Base-by-base conservation (phyloP, 2,329 filamentous ascomycete genomes). In the Hymenoscyphus fraxineus region DNA sequence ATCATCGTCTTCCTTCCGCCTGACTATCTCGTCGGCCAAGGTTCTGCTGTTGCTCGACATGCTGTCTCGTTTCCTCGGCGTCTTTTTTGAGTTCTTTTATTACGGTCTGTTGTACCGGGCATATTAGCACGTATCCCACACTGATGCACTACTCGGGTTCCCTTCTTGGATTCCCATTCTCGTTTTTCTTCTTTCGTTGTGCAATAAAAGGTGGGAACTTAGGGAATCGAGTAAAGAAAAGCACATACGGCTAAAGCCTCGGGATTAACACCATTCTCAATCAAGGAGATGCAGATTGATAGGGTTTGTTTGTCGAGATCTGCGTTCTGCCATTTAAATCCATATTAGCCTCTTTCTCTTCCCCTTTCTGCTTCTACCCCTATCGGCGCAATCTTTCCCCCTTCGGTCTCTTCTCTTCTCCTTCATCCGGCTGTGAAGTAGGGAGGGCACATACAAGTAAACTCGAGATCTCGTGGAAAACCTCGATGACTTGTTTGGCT, bases 191-290 rank as follows among this genome's bases (percentile, higher is more conserved):
- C 4, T 10, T 5, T 35, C 7, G 35, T 35, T 6, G 6, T 10
- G 7, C 6, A 35, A 10, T 35, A 35, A 10, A 10, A 32, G 22
- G n/a, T 15, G 19, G 9, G 19, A 15, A 32, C 5, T 6, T 27
- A 19, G 51, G 5, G 6, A 12, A 19, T 3, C 5, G 13, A 9
- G 32, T 15, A 31, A 19, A 27, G 16, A 19, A 27, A 12, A 27
- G n/a, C 2, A 72, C 92, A 74, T 83, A 98, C 95, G 31, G 94
- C 93, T 39, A 99, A 81, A 0, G 94, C 95, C 76, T 98, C 94
- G 0, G 95, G 95, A 75, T 97, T 97, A 38, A 98, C 92, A 15
- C 95, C 95, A 74, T 97, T 97, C 78, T 99, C 95, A 71, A 99
- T 96, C 77, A 99, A 85, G 62, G 93, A 97, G 66, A 98, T 94